phyloP scores from a whole-genome alignment of 1,139 yeast species.

The Debaryomyces sp. region DNA sequence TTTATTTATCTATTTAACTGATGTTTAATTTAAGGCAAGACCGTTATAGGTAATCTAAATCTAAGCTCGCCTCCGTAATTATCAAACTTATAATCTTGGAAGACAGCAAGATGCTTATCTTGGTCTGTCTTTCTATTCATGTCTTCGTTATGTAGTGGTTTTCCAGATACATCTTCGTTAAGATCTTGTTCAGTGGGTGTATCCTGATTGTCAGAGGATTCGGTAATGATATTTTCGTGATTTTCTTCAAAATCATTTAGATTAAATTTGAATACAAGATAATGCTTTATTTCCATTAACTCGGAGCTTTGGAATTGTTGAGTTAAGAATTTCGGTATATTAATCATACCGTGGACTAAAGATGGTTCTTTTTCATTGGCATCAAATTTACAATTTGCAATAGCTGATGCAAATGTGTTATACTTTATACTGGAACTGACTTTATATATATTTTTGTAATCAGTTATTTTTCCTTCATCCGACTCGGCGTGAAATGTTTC shows the following conservation, averaged over 20 bases:
- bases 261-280: constrained; percentile 42
- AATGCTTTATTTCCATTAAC: constrained; percentile 42
- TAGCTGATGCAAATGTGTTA: constrained; percentile 38
- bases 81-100: constrained; percentile 24
- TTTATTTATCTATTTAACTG: not conserved
- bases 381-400: constrained; percentile 18
- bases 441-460: constrained; percentile 33
- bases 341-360: constrained; percentile 29
- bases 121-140: not conserved
- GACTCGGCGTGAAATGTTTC: constrained; percentile 34
- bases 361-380: constrained; percentile 13
- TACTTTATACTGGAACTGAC: constrained; percentile 40
- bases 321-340: constrained; percentile 35
- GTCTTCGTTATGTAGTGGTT: not conserved
- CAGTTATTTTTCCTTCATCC: constrained; percentile 13
- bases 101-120: not conserved
- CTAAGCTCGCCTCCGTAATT: constrained; percentile 37
- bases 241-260: constrained; percentile 26
- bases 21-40: constrained; percentile 19
- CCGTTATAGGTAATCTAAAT: constrained; percentile 34
- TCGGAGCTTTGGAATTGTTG: constrained; percentile 42
- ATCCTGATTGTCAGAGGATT: constrained; percentile 4
- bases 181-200: not conserved
- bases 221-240: not conserved
- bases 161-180: not conserved